Percentiles rank a stretch among this genome's conserved stretches.
These are phyloP conservation scores for Fusarium pseudocircinatum DNA, from an alignment of 2,329 filamentous ascomycete species.

Conservation along the genomic window DNA sequence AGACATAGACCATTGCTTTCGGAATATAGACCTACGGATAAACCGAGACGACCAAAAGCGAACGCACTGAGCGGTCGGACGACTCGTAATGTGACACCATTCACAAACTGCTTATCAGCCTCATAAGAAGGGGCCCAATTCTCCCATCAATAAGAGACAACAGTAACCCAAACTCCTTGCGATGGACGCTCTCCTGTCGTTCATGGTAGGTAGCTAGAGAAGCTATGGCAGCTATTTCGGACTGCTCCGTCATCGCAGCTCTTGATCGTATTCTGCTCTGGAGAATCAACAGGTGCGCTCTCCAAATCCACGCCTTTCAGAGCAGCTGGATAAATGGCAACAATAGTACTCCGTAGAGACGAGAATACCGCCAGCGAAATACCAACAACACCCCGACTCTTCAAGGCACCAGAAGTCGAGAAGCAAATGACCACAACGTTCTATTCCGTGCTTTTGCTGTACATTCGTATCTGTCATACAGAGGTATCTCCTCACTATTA, in stretches of 20 bases:
- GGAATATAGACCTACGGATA: neutral
- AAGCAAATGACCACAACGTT: conserved; percentile 1
- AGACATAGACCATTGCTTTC: conserved; percentile 2
- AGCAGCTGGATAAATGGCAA: too few species aligned
- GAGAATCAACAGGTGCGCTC: too few species aligned
- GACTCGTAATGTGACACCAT: neutral
- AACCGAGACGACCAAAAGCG: neutral
- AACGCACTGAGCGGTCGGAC: accelerated
- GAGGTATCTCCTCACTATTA: conserved; percentile 42
- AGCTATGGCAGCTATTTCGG: neutral
- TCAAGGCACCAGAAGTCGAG: neutral
- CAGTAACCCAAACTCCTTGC: neutral
- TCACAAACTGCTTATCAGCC: too few species aligned
- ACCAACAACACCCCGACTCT: accelerated
- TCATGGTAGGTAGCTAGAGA: neutral
- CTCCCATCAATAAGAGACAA: neutral
- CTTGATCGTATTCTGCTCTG: neutral
- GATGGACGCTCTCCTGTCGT: too few species aligned
- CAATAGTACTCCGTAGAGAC: too few species aligned
- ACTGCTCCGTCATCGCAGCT: neutral
- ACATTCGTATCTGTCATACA: conserved; percentile 39
- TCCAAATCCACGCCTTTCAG: neutral
- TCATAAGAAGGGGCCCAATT: neutral
- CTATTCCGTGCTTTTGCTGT: conserved; percentile 39
- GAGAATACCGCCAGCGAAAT: accelerated